Percentiles rank a stretch among this genome's conserved stretches.
These are phyloP conservation scores for Rhizopus arrhizus DNA, from an alignment of 371 early-diverging fungal species.

Conservation along the genomic window DNA sequence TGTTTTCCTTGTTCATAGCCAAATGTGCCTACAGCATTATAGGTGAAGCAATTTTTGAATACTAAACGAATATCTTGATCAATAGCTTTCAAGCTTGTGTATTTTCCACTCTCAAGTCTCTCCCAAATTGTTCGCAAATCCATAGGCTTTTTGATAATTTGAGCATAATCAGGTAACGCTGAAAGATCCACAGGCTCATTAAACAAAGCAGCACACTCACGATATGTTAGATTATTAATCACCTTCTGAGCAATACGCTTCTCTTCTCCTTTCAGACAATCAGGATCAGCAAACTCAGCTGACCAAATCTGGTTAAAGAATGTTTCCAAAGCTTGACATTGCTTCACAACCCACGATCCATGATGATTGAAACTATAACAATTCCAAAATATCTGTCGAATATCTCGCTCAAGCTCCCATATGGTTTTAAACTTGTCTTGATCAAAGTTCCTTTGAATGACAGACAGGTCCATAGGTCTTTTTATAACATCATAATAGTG, in stretches of 20 bases:
- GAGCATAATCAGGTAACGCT: slow-evolving; percentile 84
- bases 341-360: slow-evolving; percentile 55
- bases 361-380: slow-evolving; percentile 90
- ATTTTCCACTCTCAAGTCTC: slow-evolving; percentile 69
- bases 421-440: slow-evolving; percentile 43
- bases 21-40: slow-evolving; percentile 81
- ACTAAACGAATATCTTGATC: slow-evolving; percentile 66
- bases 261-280: slow-evolving; percentile 41
- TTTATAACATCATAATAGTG: slow-evolving; percentile 88
- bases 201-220: slow-evolving; percentile 58
- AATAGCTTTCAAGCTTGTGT: slow-evolving; percentile 49
- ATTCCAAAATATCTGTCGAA: slow-evolving; percentile 79
- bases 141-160: slow-evolving; percentile 92
- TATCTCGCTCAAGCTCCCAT: slow-evolving; percentile 59
- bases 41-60: slow-evolving; percentile 88
- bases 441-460: slow-evolving; percentile 81
- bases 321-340: slow-evolving; percentile 42
- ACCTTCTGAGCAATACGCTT: slow-evolving; percentile 40
- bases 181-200: slow-evolving; percentile 90
- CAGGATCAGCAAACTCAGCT: slow-evolving; percentile 42
- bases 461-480: slow-evolving; percentile 94
- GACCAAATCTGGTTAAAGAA: slow-evolving; percentile 48
- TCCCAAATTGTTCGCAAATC: slow-evolving; percentile 90
- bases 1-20: slow-evolving; percentile 77
- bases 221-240: slow-evolving; percentile 38